phyloP scores from a whole-genome alignment of 2,329 filamentous ascomycete species.

The Achaetomium macrosporum region DNA sequence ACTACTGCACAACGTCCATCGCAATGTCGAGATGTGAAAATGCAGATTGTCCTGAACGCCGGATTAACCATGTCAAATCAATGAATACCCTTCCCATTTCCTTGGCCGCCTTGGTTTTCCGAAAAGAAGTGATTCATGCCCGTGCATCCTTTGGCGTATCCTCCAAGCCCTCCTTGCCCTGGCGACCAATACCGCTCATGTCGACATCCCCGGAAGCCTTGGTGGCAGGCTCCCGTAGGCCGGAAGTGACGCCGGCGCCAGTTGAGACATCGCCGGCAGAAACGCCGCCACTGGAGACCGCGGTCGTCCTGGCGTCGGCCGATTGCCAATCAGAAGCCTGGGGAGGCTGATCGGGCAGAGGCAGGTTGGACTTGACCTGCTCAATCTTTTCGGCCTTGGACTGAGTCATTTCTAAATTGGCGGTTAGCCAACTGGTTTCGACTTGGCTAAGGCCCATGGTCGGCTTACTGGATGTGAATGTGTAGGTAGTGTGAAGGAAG shows the following conservation, averaged over 20 bases:
- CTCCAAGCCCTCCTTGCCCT: slow-evolving; percentile 47
- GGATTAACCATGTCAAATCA: neutral
- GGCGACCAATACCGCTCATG: slow-evolving; percentile 56
- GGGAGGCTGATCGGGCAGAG: slow-evolving; percentile 72
- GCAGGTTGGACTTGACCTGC: slow-evolving; percentile 64
- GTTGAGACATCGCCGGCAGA: slow-evolving; percentile 48
- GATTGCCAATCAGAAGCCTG: slow-evolving; percentile 74
- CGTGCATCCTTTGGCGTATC: slow-evolving; percentile 12
- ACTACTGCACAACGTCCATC: neutral
- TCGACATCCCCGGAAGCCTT: slow-evolving; percentile 47
- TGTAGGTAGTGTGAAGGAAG: neutral
- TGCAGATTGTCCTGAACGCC: neutral
- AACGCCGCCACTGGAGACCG: slow-evolving; percentile 48
- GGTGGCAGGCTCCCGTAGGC: slow-evolving; percentile 55
- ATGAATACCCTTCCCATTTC: neutral
- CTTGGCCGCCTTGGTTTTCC: neutral
- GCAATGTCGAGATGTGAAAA: neutral
- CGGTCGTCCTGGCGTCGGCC: slow-evolving; percentile 57
- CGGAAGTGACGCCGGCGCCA: slow-evolving; percentile 42
- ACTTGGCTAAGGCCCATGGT: neutral
- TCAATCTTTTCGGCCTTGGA: slow-evolving; percentile 62
- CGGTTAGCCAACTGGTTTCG: neutral
- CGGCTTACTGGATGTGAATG: too few relatives aligned
- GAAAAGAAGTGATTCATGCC: neutral
- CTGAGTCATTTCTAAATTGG: slow-evolving; percentile 33